A percentile compares a stretch with the other conserved stretches of the same genome.
Evolutionary conservation across 1,284 basidiomycete species (phyloP).

Genomic region (Fomitiporia mediterranea): DNA sequence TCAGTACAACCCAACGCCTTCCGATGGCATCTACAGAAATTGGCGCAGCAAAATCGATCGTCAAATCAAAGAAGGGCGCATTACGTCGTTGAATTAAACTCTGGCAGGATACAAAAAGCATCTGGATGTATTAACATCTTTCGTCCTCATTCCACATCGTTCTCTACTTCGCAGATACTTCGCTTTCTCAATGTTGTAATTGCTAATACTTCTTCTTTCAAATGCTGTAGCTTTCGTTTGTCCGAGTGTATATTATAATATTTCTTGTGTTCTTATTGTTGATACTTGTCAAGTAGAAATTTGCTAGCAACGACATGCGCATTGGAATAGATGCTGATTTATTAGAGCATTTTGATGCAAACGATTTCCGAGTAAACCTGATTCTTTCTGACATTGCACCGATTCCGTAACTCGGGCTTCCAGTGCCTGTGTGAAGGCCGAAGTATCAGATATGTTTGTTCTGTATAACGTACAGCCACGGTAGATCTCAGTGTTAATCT

Average conservation of each 20-base stretch:
- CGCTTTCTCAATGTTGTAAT: slow-evolving; percentile 8
- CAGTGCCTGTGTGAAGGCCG: too few relatives aligned
- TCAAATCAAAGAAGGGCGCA: slow-evolving; percentile 26
- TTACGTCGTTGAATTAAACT: not conserved
- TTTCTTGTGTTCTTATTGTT: not conserved
- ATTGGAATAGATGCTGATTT: too few relatives aligned
- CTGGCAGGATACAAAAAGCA: not conserved
- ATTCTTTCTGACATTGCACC: too few relatives aligned
- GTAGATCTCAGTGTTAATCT: too few relatives aligned
- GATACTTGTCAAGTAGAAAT: not conserved
- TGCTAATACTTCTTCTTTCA: not conserved
- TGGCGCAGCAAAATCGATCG: slow-evolving; percentile 51
- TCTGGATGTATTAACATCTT: not conserved
- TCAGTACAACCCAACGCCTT: slow-evolving; percentile 55
- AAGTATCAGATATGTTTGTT: too few relatives aligned
- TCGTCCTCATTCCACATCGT: not conserved
- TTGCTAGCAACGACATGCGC: not conserved
- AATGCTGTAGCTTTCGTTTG: not conserved
- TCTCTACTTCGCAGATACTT: not conserved
- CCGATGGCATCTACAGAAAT: slow-evolving; percentile 61
- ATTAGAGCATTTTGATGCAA: too few relatives aligned
- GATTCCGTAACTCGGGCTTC: too few relatives aligned
- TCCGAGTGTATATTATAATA: not conserved
- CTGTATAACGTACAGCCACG: too few relatives aligned
- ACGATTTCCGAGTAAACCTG: too few relatives aligned